Evolutionary conservation across 2,329 filamentous ascomycete genomes (phyloP), one percentile per base, ranked within the genome.

Genomic region (Setomelanomma holmii): DNA sequence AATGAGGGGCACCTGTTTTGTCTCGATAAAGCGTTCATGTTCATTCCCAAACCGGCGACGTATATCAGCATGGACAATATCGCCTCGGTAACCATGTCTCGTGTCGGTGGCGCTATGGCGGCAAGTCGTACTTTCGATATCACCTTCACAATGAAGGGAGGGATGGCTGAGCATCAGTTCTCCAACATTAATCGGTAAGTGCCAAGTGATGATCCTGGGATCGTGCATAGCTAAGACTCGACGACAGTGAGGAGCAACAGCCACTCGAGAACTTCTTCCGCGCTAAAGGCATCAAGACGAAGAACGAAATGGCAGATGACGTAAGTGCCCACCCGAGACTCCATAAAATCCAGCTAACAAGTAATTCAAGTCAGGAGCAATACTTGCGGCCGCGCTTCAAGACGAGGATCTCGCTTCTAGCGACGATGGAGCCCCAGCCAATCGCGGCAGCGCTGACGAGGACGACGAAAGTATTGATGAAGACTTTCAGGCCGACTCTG

Each of bases 291-390:
- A 84, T 99, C 69, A 90, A 93, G 48, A 93, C 96, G 51, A 98
- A 97, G 87, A 99, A 99, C 75, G 95, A 99, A 78, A 97, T 99
- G 80, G 89, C 96, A 56, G 95, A 97, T 73, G 95, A 99, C 65
- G 89, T 91, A 73, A 87, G 89, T 73, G 22, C 38, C 35, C 39
- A 24, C 22, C 41, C 41, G 10, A 21, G 16, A 16, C 10, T n/a
- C 6, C 36, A 33, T 30, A 23, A 35, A 24, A 38, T 45, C 24
- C 38, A 45, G 49, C 66, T 72, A 74, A 72, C 69, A 48, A 44
- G 27, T 34, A 23, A 50, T 53, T 46, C 44, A 4, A 82, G 79
- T 80, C 83, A 24, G 80, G 81, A 39, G 79, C 82, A 1, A 79
- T 88, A 52, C 84, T 97, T 53, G 89, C 90, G 24, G 90, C 90